phyloP scores from a whole-genome alignment of 441 rosid species.

The Francoa sonchifolia region DNA sequence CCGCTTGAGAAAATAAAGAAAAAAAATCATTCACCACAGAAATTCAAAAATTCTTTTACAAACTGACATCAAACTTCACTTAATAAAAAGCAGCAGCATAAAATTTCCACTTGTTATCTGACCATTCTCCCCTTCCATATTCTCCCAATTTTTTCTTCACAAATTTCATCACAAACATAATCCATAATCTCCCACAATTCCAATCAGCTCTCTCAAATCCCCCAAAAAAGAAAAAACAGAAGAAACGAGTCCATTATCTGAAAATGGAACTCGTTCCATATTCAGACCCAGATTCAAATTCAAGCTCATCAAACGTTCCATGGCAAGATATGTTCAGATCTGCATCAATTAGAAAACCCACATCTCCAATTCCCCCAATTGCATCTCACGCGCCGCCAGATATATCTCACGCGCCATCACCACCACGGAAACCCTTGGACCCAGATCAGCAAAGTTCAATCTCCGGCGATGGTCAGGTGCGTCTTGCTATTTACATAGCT shows the following conservation, averaged over 20 bases:
- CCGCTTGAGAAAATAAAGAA: too few relatives aligned
- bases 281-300: constrained; percentile 31
- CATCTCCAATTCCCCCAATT: constrained; percentile 24
- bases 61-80: too few relatives aligned
- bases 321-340: constrained; percentile 98
- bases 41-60: too few relatives aligned
- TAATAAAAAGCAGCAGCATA: too few relatives aligned
- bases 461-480: constrained; percentile 56
- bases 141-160: background rate
- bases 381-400: constrained; percentile 13
- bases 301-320: constrained; percentile 34
- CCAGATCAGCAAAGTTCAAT: constrained; percentile 19
- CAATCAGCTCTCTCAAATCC: too few relatives aligned
- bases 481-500: constrained; percentile 85
- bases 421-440: constrained; percentile 7
- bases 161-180: background rate
- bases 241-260: too few relatives aligned
- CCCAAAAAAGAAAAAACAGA: too few relatives aligned
- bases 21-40: too few relatives aligned
- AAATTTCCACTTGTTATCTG: too few relatives aligned
- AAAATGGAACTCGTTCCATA: constrained; percentile 74
- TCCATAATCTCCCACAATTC: background rate
- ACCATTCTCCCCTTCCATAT: too few relatives aligned
- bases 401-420: constrained; percentile 1
- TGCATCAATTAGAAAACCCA: constrained; percentile 63